Evolutionary conservation across 108 stramenopile genomes (phyloP), one percentile per base, ranked within the genome.

Genomic region (Skeletonema menzelii): DNA sequence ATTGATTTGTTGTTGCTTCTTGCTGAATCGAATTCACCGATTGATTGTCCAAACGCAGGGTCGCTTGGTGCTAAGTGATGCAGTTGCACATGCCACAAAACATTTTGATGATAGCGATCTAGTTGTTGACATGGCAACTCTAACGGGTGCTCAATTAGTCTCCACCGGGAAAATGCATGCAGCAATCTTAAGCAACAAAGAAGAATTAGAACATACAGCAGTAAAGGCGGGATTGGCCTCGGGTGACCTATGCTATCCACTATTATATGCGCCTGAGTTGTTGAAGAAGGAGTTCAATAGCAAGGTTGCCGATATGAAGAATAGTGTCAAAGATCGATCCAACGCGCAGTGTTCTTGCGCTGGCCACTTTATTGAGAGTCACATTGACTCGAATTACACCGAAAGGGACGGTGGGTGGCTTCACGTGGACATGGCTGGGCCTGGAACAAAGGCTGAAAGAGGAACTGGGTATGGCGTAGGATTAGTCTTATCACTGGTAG

Each of bases 391-490:
- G 13, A 69, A 42, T 17, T 72, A 84, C 49, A 61, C 24, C 6
- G 49, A 7, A 22, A 53, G 49, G 49, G n/a, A 80, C 14, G 86
- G 90, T 0, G 84, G 79, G 11, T 96, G 95, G 95, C 65, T 94
- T 12, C 95, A 96, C 75, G 75, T 93, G 10, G 95, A 96, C 67
- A 95, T 96, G 92, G 93, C 92, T 20, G 87, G 85, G 19, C 95
- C 95, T 13, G 85, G 72, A 26, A 77, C 71, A 27, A 84, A 88
- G 44, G 90, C 80, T 27, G 93, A 93, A 46, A 77, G 92, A 8
- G 96, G 86, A 32, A 97, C 96, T 2, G 96, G 96, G 4, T 97
- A 93, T 81, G 96, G 96, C 27, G 95, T 97, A 13, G 96, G 90
- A 26, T 75, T 97, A 42, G 74, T 89, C 0, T 57, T 82, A 30